Evolutionary conservation across 2,329 filamentous ascomycete genomes (phyloP).

Genomic region (Thielaviopsis populi): DNA sequence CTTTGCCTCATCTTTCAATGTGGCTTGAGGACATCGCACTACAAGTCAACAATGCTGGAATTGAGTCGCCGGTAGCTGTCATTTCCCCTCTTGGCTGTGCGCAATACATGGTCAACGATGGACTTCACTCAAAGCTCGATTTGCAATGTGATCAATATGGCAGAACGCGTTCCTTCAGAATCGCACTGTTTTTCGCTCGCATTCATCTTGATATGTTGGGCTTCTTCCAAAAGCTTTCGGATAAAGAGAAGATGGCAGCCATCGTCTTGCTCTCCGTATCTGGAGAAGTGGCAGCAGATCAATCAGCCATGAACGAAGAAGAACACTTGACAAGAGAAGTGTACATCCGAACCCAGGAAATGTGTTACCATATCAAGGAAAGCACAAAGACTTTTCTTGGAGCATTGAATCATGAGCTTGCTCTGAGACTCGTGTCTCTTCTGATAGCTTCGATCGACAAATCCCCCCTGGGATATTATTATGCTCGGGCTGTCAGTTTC

Average conservation of each 20-base stretch:
- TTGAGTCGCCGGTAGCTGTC: slow-evolving; percentile 53
- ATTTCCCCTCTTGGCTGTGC: slow-evolving; percentile 58
- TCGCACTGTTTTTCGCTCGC: slow-evolving; percentile 43
- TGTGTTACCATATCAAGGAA: not conserved
- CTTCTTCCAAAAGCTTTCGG: not conserved
- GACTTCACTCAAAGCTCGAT: slow-evolving; percentile 54
- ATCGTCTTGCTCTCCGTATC: slow-evolving; percentile 27
- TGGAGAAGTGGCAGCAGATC: not conserved
- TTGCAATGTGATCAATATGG: slow-evolving; percentile 49
- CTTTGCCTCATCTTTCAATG: slow-evolving; percentile 34
- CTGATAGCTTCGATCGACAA: not conserved
- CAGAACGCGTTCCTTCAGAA: slow-evolving; percentile 57
- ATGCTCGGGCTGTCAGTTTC: not conserved
- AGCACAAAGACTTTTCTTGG: not conserved
- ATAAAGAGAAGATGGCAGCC: not conserved
- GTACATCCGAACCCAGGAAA: not conserved
- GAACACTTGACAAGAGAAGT: not conserved
- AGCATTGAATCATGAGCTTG: not conserved
- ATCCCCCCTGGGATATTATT: not conserved
- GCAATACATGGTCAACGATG: slow-evolving; percentile 49
- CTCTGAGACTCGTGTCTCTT: not conserved
- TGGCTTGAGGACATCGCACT: slow-evolving; percentile 51
- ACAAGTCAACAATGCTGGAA: slow-evolving; percentile 32
- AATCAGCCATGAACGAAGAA: not conserved
- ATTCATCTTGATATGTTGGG: not conserved